Percentiles rank a stretch among this genome's conserved stretches.
Conservation (phyloP, 2,329 filamentous ascomycete genomes). For the Aspergillus neotritici region DNA sequence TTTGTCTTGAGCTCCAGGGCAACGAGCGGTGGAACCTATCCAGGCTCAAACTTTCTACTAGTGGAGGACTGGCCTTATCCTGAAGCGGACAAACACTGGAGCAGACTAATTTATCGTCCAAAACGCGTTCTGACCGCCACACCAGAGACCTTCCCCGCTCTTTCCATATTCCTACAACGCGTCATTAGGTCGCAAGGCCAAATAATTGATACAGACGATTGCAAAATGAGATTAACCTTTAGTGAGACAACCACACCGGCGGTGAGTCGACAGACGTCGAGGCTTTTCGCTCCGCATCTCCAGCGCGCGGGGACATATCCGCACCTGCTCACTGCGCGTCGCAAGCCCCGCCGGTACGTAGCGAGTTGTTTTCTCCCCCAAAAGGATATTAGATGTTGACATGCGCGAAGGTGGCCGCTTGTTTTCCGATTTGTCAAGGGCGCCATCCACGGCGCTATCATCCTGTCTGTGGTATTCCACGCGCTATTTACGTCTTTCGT, state of each 20-base stretch:
- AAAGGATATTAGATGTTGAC: not conserved
- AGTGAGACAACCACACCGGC: constrained; percentile 27
- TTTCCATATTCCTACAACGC: no score
- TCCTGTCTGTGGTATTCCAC: constrained; percentile 54
- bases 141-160: no score
- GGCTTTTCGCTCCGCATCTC: constrained; percentile 15
- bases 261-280: constrained; percentile 28
- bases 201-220: not conserved
- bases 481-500: constrained; percentile 54
- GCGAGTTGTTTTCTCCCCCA: not conserved
- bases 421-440: constrained; percentile 61
- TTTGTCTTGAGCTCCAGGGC: no score
- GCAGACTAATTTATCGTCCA: no score
- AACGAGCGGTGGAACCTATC: no score
- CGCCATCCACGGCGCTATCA: constrained; percentile 55
- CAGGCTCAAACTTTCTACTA: no score
- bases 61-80: no score
- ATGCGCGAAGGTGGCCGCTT: constrained; percentile 50
- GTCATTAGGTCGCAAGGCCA: not conserved
- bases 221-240: constrained; percentile 25
- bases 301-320: constrained; percentile 24
- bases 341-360: constrained; percentile 27
- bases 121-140: no score
- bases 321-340: constrained; percentile 26
- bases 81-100: no score